Base-by-base conservation (phyloP, 169 alveolate genomes). In the Plasmodium sp. region DNA sequence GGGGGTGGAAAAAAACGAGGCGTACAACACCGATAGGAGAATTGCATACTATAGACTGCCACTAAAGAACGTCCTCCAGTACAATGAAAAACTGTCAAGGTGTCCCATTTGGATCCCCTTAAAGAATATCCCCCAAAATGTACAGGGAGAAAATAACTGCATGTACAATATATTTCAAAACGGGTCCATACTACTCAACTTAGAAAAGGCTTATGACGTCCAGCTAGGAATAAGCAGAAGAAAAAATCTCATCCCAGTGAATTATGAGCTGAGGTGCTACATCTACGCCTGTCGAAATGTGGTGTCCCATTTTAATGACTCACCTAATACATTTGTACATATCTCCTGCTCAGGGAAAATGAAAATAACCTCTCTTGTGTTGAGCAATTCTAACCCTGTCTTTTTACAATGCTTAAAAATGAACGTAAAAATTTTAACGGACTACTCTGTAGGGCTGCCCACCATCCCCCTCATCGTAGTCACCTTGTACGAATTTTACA, bases 221-320 rank as follows among this genome's bases (percentile, higher is more conserved):
- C 96, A 94, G 56, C 90, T 83, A 90, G 96, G 92, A 73, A 77
- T 88, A 93, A 95, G 72, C 81, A 93, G 92, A 85, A 93, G 98
- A 88, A 96, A 96, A 92, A 91, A 96, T 54, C 88, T 97, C 92
- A 90, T 95, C 72, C 94, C 95, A 33, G 96, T 95, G 83, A 98
- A 97, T 48, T 97, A 97, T 77, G 98, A 98, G 92, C 77, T 98
- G 83, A 95, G 99, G 79, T 96, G 98, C 79, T 98, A 98, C 86
- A 71, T 98, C 16, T 97, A 97, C 93, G 96, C 98, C 2, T 96
- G 97, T 74, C 93, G 98, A 91, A 95, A 96, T 75, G 86, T 97
- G 5, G 62, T 94, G 34, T 94, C 97, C 31, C 95, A 97, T 51
- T 95, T 85, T 51, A 96, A 92, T 45, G 96, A 95, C 18, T 93